phyloP scores from a whole-genome alignment of 495 filamentous ascomycete species.

The Xylaria telfairii region DNA sequence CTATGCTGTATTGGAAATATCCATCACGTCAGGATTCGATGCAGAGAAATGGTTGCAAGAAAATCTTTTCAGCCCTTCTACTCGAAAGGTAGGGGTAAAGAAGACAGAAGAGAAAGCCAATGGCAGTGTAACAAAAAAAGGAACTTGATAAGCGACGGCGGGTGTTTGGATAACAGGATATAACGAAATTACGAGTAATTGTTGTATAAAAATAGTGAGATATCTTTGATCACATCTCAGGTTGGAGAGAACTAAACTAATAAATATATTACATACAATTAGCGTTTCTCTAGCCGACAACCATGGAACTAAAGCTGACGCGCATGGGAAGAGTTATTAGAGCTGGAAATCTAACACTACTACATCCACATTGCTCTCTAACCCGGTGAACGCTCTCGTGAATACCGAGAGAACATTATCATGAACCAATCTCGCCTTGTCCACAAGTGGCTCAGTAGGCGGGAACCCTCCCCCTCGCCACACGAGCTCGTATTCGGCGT shows the following conservation, averaged over 20 bases:
- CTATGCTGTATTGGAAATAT: slow-evolving; percentile 32
- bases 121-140: slow-evolving; percentile 4
- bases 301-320: not conserved
- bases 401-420: slow-evolving; percentile 49
- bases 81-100: slow-evolving; percentile 4
- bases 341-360: slow-evolving; percentile 48
- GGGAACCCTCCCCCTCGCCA: slow-evolving; percentile 41
- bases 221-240: not conserved
- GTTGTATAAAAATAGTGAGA: slow-evolving; percentile 10
- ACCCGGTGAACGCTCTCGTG: slow-evolving; percentile 30
- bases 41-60: slow-evolving; percentile 25
- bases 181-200: slow-evolving; percentile 21
- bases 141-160: not conserved
- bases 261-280: slow-evolving; percentile 17
- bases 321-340: not conserved
- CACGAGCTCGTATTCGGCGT: slow-evolving; percentile 39
- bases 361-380: slow-evolving; percentile 30
- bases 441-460: slow-evolving; percentile 47
- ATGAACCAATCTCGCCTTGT: slow-evolving; percentile 40
- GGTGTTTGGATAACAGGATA: not conserved
- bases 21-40: slow-evolving; percentile 34
- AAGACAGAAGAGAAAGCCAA: slow-evolving; percentile 26
- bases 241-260: not conserved
- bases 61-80: not conserved
- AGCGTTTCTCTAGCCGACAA: not conserved